A percentile compares a stretch with the other conserved stretches of the same genome.
Evolutionary conservation across 495 filamentous ascomycete genomes (phyloP).

Genomic region (Penicillium coprophilum): DNA sequence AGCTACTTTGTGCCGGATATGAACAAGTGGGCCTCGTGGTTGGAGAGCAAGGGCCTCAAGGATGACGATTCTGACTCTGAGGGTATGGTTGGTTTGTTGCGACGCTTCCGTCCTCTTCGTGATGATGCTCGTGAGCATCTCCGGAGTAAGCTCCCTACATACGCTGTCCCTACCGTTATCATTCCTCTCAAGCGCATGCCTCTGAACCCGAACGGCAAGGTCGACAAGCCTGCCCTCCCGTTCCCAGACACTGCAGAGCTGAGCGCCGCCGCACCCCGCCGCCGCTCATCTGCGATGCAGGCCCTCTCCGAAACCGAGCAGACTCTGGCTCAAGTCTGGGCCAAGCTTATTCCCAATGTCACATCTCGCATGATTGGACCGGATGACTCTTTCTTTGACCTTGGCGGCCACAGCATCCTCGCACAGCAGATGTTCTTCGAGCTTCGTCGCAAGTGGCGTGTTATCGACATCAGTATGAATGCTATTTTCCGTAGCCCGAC

Average conservation of each 20-base stretch:
- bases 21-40: conserved; percentile 67
- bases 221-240: conserved; percentile 85
- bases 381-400: conserved; percentile 78
- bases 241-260: conserved; percentile 79
- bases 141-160: conserved; percentile 70
- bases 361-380: conserved; percentile 58
- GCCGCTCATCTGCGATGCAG: conserved; percentile 38
- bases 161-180: conserved; percentile 79
- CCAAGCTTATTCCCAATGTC: conserved; percentile 51
- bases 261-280: conserved; percentile 38
- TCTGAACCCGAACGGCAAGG: conserved; percentile 92
- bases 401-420: conserved; percentile 83
- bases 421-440: conserved; percentile 82
- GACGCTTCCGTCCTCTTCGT: conserved; percentile 64
- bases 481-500: conserved; percentile 76
- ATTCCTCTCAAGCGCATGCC: conserved; percentile 80
- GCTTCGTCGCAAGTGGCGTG: conserved; percentile 60
- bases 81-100: conserved; percentile 59
- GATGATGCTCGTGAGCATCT: conserved; percentile 74
- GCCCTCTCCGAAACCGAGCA: conserved; percentile 64
- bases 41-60: conserved; percentile 53
- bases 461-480: conserved; percentile 69
- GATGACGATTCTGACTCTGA: conserved; percentile 47
- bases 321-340: conserved; percentile 68
- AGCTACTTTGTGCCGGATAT: conserved; percentile 88